Evolutionary conservation across 495 filamentous ascomycete species (phyloP), one percentile per base, ranked within the genome.

Genomic region (Durotheca rogersii): DNA sequence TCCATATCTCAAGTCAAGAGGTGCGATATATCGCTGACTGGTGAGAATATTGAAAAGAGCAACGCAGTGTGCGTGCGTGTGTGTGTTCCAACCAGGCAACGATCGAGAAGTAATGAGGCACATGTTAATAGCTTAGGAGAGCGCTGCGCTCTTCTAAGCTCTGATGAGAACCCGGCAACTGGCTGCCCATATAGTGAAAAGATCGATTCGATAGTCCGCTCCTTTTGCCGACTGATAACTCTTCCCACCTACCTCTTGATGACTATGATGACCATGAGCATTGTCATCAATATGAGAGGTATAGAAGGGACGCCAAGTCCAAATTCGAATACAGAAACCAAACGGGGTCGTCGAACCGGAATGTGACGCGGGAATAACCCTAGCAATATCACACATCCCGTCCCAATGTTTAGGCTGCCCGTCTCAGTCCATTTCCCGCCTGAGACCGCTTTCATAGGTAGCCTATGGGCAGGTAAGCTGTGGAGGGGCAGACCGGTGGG

Each of bases 331-430:
- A 40, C 9, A 14, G 36, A 18, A 16, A 49, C 11, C 40, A 18
- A 48, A 45, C 44, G 48, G 25, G 56, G 50, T 59, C 56, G 39
- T 33, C 56, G 17, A 47, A 34, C n/a, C 41, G 46, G 48, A 41
- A 53, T 59, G 50, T 45, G 31, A 59, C 50, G 53, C 14, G 34
- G 53, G 47, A 41, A 41, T 27, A 50, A 30, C 36, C 46, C 20
- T 41, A 46, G 35, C 30, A 16, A 10, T 40, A 53, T 58, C 55
- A 58, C 39, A 38, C 49, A 49, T 47, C 44, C 25, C 44, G 38
- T 44, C 43, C 40, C 48, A 21, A 43, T 58, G 48, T 41, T 14
- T 12, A 41, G 34, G 42, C 49, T 53, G 35, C 29, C 30, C 19
- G 38, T 23, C 53, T 41, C n/a, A 19, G 35, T 42, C 18, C 42